Evolutionary conservation across 306 rosid genomes (phyloP).

Genomic region (Trifolium repens): DNA sequence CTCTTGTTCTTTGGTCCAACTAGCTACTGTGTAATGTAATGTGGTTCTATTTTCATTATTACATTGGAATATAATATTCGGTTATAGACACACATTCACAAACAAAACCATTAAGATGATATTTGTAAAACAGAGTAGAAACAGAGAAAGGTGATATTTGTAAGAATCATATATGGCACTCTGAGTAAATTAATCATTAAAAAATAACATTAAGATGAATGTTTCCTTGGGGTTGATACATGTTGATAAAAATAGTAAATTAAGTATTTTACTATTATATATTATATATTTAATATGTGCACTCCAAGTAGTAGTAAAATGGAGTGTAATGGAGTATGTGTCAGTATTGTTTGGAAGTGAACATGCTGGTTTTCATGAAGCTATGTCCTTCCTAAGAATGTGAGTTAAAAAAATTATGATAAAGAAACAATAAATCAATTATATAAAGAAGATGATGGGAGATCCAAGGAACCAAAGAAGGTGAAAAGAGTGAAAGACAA

Average conservation of each 20-base stretch:
- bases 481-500: slow-evolving; percentile 47
- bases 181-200: too few species aligned
- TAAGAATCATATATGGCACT: too few species aligned
- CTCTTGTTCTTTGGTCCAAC: slow-evolving; percentile 57
- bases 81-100: too few species aligned
- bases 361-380: slow-evolving; percentile 68
- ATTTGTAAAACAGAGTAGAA: too few species aligned
- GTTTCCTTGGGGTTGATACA: too few species aligned
- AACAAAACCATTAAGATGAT: too few species aligned
- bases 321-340: slow-evolving; percentile 24
- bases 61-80: not conserved
- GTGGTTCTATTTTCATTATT: slow-evolving; percentile 49
- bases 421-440: slow-evolving; percentile 50
- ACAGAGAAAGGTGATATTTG: too few species aligned
- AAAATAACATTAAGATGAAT: too few species aligned
- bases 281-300: too few species aligned
- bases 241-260: too few species aligned
- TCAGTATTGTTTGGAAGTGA: slow-evolving; percentile 50
- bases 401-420: slow-evolving; percentile 35
- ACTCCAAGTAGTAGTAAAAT: too few species aligned
- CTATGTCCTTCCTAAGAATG: slow-evolving; percentile 54
- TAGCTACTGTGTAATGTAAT: slow-evolving; percentile 10
- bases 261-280: too few species aligned
- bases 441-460: slow-evolving; percentile 55
- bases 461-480: slow-evolving; percentile 59